Evolutionary conservation across 2,329 filamentous ascomycete species (phyloP), one percentile per base, ranked within the genome.

Genomic region (Botrytis porri): DNA sequence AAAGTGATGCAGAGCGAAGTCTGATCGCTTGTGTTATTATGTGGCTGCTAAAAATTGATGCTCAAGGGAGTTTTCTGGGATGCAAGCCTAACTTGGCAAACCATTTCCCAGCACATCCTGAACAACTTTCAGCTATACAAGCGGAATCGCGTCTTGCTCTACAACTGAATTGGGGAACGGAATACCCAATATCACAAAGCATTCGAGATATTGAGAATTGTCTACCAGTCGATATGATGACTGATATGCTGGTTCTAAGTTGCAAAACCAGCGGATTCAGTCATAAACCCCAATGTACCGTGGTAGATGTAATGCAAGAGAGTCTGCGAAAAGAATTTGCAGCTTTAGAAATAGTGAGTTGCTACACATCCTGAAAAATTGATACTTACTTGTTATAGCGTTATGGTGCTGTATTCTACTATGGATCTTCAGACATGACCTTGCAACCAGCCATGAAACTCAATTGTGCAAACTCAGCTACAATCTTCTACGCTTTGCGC

Each of bases 191-290:
- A 32, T 72, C 62, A 20, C 74, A 74, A 59, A 74, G 70, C 37
- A 74, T 75, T 22, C n/a, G 73, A 35, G 74, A 74, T 65, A 75
- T 75, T 60, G 73, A 75, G 60, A 75, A 66, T 43, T 72, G 37
- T 41, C 14, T 74, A 41, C 70, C 74, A 20, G 66, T 75, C 32
- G 74, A 75, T 10, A 74, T 75, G 74, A 75, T 75, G 74, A 61
- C 65, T n/a, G 73, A 74, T 39, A 25, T 74, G 43, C 37, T 75
- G 35, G 29, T 74, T 20, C 37, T 74, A n/a, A 71, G 43, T 29
- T 71, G 67, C 62, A 63, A 64, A 41, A 73, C 73, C 14, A 51
- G 61, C 29, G 41, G 48, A 25, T 65, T 48, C 29, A 35, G 41
- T 6, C 48, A 71, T 10, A 8, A 61, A 29, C 9, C n/a, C 25